These are phyloP conservation scores for Trifolium pratense DNA, from an alignment of 306 rosid genomes.

Conservation along the genomic window DNA sequence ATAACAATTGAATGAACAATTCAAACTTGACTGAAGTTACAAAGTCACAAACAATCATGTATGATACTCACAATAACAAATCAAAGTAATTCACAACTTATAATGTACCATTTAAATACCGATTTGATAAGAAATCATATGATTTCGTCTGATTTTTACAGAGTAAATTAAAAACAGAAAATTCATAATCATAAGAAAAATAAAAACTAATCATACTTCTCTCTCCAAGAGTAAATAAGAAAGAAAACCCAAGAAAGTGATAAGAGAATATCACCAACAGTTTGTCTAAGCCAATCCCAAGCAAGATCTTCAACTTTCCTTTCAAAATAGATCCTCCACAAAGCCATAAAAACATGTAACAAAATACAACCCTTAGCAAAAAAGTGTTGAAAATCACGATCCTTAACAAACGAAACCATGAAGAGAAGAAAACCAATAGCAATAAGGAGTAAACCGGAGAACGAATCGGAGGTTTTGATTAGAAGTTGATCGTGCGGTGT, in stretches of 20 bases:
- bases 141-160: constrained; percentile 46
- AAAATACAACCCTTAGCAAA: constrained; percentile 84
- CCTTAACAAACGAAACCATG: constrained; percentile 88
- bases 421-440: constrained; percentile 83
- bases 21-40: neutral
- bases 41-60: neutral
- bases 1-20: neutral
- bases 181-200: neutral
- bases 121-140: constrained; percentile 21
- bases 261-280: constrained; percentile 79
- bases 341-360: constrained; percentile 76
- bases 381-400: constrained; percentile 75
- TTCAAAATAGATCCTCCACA: constrained; percentile 86
- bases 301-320: constrained; percentile 87
- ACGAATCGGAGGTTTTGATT: constrained; percentile 90
- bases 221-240: constrained; percentile 88
- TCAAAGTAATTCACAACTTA: constrained; percentile 35
- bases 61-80: neutral
- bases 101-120: constrained; percentile 32
- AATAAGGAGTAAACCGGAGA: constrained; percentile 81
- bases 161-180: constrained; percentile 35
- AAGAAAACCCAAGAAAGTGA: constrained; percentile 88
- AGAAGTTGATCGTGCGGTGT: constrained; percentile 93
- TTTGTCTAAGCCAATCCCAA: constrained; percentile 94
- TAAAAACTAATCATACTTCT: constrained; percentile 70